A percentile compares a stretch with the other conserved stretches of the same genome.
Conservation (phyloP, 208 protist genomes). For the Trypanosoma rangeli region DNA sequence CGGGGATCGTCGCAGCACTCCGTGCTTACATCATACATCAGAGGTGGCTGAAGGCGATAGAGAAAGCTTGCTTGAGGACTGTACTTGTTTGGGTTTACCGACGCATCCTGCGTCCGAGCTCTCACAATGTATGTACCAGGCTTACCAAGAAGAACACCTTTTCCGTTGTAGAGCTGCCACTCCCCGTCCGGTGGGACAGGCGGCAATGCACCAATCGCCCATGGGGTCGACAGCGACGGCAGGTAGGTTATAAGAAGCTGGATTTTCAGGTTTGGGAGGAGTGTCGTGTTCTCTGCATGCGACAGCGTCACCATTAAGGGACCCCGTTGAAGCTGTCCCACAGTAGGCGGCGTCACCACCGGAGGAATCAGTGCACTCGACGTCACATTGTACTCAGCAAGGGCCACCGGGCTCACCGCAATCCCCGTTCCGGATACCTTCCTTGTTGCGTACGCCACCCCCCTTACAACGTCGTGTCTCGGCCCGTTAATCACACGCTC, state of each 20-base stretch:
- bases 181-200: no score
- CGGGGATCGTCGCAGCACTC: conserved; percentile 15
- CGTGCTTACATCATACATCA: conserved; percentile 30
- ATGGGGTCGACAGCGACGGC: neutral
- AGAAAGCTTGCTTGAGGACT: conserved; percentile 7
- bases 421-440: no score
- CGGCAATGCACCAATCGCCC: no score
- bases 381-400: conserved; percentile 1
- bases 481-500: no score
- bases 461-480: no score
- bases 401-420: no score
- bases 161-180: neutral
- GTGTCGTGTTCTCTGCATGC: neutral
- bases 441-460: no score
- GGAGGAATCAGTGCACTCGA: neutral
- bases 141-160: conserved; percentile 1
- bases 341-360: neutral
- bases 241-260: conserved; percentile 8
- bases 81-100: neutral
- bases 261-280: neutral
- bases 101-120: neutral
- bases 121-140: conserved; percentile 21
- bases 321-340: neutral
- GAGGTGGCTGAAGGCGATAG: conserved; percentile 6
- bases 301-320: neutral